A percentile compares a stretch with the other conserved stretches of the same genome.
These are phyloP conservation scores for Arthrobotrys megalospora DNA, from an alignment of 2,329 filamentous ascomycete species.

Conservation along the genomic window DNA sequence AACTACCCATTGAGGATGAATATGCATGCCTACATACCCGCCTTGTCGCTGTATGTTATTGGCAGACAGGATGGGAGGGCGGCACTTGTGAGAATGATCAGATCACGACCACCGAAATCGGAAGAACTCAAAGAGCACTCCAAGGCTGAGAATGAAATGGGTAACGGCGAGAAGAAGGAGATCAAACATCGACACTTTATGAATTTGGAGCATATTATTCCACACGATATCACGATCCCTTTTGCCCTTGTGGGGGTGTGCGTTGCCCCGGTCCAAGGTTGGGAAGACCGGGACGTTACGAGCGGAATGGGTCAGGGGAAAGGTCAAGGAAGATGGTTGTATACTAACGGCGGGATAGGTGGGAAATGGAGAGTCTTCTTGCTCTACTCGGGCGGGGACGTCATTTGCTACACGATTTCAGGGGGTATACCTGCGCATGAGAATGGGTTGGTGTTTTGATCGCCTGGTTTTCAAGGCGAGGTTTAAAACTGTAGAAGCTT, in stretches of 20 bases:
- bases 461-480: too few relatives aligned
- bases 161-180: conserved; percentile 70
- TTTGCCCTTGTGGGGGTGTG: conserved; percentile 44
- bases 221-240: conserved; percentile 21
- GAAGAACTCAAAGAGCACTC: not conserved
- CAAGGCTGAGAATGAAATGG: conserved; percentile 73
- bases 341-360: conserved; percentile 63
- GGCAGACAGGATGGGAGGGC: conserved; percentile 78
- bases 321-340: conserved; percentile 59
- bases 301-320: conserved; percentile 62
- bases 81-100: conserved; percentile 75
- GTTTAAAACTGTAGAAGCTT: not conserved
- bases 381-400: conserved; percentile 79
- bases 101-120: conserved; percentile 63
- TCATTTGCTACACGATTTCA: conserved; percentile 78
- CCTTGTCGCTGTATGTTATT: conserved; percentile 77
- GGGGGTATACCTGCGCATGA: conserved; percentile 67
- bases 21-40: conserved; percentile 76
- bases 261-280: conserved; percentile 44
- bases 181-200: conserved; percentile 25
- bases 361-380: conserved; percentile 78
- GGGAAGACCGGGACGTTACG: conserved; percentile 33
- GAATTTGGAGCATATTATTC: conserved; percentile 53
- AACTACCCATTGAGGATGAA: conserved; percentile 68
- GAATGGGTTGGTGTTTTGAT: conserved; percentile 61